phyloP scores from a whole-genome alignment of 176 grass and related monocot species.

The bread wheat (Triticum aestivum) region IWGSC_CS_RefSeq_v2.1 NC_057814.1:537606077-537606576 shows the following conservation, averaged over 20 bases:
- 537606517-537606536: too few relatives aligned
- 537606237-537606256: neutral
- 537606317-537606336: neutral
- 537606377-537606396: neutral
- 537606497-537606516: too few relatives aligned
- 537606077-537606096: neutral
- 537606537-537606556: too few relatives aligned
- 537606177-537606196: neutral
- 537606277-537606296: neutral
- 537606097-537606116: neutral
- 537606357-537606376: too few relatives aligned
- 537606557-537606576: too few relatives aligned
- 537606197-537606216: neutral
- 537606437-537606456: too few relatives aligned
- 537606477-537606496: too few relatives aligned
- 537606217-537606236: neutral
- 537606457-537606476: too few relatives aligned
- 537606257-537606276: neutral
- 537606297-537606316: neutral
- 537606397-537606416: neutral
- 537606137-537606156: neutral
- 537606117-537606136: neutral
- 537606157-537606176: neutral
- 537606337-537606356: too few relatives aligned
- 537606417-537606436: too few relatives aligned